These are phyloP conservation scores for Boletus albobrunnescens DNA, from an alignment of 1,284 basidiomycete species.

Conservation along the genomic window DNA sequence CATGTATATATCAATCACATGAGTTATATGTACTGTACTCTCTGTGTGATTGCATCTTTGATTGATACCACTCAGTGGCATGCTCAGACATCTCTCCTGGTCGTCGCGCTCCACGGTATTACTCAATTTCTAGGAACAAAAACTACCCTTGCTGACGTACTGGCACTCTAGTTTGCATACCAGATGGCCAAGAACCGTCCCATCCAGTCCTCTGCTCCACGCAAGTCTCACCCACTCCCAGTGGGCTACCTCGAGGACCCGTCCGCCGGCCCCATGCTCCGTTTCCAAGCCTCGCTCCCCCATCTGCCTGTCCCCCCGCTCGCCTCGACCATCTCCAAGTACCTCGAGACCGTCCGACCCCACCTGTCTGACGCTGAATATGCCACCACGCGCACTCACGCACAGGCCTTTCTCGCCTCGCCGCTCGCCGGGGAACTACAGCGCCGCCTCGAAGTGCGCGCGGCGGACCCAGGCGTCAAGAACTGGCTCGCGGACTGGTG, in stretches of 20 bases:
- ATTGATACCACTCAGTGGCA: slow-evolving; percentile 1
- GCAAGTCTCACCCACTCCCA: slow-evolving; percentile 31
- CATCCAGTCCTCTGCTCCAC: slow-evolving; percentile 34
- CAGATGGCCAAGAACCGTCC: slow-evolving; percentile 36
- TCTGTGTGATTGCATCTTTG: too few species aligned
- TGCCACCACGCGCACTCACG: slow-evolving; percentile 53
- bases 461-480: slow-evolving; percentile 53
- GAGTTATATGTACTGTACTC: too few species aligned
- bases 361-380: slow-evolving; percentile 66
- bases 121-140: background rate
- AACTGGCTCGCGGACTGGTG: slow-evolving; percentile 98
- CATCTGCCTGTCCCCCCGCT: slow-evolving; percentile 82
- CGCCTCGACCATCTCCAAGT: slow-evolving; percentile 77
- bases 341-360: slow-evolving; percentile 79
- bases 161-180: slow-evolving; percentile 10
- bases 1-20: too few species aligned
- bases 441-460: slow-evolving; percentile 71
- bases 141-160: background rate
- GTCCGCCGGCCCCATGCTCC: slow-evolving; percentile 67
- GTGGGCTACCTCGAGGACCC: slow-evolving; percentile 45
- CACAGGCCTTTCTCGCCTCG: slow-evolving; percentile 70
- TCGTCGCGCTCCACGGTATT: slow-evolving; percentile 3
- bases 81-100: slow-evolving; percentile 7
- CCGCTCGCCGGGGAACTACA: slow-evolving; percentile 77
- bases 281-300: slow-evolving; percentile 78